Conservation (phyloP, 2,329 filamentous ascomycete species). For the Sarocladium oryzae region DNA sequence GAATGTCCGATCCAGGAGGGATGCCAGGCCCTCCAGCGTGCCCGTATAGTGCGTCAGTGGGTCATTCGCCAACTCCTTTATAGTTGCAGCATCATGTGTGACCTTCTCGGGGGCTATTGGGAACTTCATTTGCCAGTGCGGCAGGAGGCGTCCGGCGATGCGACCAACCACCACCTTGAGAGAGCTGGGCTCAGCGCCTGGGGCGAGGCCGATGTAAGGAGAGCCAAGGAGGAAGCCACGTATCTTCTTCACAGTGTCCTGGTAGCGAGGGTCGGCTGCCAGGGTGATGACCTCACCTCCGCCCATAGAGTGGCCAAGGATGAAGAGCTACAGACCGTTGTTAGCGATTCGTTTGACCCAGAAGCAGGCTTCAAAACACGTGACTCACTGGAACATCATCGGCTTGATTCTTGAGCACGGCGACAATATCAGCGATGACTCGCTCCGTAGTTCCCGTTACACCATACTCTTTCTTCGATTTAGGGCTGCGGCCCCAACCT, state of each 20-base stretch:
- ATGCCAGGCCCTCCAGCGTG: constrained; percentile 73
- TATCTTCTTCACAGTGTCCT: constrained; percentile 51
- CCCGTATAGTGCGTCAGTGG: constrained; percentile 73
- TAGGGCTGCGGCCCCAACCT: constrained; percentile 77
- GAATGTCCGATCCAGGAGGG: constrained; percentile 67
- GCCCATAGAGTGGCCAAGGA: constrained; percentile 90
- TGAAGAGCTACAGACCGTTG: constrained; percentile 58
- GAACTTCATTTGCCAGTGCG: constrained; percentile 59
- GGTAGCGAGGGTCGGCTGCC: constrained; percentile 42
- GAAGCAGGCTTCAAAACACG: neutral
- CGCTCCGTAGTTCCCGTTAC: constrained; percentile 65
- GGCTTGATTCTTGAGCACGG: constrained; percentile 61
- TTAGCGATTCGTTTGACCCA: neutral
- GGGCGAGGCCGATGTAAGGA: constrained; percentile 72
- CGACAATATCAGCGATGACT: constrained; percentile 72
- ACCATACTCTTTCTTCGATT: constrained; percentile 55
- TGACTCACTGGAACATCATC: constrained; percentile 21
- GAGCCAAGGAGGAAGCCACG: constrained; percentile 69
- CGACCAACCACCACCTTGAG: constrained; percentile 61
- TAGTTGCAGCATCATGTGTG: constrained; percentile 59
- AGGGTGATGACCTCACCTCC: constrained; percentile 68
- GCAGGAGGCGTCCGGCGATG: constrained; percentile 61
- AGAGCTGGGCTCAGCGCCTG: constrained; percentile 54
- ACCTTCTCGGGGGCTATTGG: constrained; percentile 58
- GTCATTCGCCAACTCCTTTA: constrained; percentile 57